These are phyloP conservation scores for Smallanthus sonchifolius DNA, from an alignment of 129 eudicot genomes.

Conservation along the genomic window DNA sequence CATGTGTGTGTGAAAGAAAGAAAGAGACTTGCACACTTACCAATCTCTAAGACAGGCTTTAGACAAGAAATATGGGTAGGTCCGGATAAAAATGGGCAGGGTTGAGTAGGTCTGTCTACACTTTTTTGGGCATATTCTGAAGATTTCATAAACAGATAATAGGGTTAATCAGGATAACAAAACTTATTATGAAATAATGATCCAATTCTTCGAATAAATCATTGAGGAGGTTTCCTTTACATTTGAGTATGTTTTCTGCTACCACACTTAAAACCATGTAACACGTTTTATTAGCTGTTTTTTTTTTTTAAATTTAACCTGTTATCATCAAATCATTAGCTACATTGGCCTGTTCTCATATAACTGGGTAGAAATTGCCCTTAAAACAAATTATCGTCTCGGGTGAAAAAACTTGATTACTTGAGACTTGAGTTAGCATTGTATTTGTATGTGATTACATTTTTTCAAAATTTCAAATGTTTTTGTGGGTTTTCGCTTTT, in stretches of 20 bases:
- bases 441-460: neutral
- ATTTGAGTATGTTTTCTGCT: neutral
- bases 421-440: neutral
- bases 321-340: neutral
- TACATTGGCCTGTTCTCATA: neutral
- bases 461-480: neutral
- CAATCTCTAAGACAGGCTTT: neutral
- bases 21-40: neutral
- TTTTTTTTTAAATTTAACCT: neutral
- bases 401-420: neutral
- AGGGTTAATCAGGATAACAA: neutral
- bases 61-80: neutral
- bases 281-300: neutral
- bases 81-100: neutral
- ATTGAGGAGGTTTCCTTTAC: neutral
- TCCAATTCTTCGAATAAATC: neutral
- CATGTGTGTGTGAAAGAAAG: constrained; percentile 9
- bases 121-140: too few species aligned
- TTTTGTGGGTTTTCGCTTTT: neutral
- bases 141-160: neutral
- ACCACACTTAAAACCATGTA: neutral
- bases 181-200: neutral
- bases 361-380: neutral
- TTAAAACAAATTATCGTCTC: neutral
- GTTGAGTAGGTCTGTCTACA: too few species aligned